Percentiles rank a stretch among this genome's conserved stretches.
These are phyloP conservation scores for Cadophora sp. DNA, from an alignment of 2,329 filamentous ascomycete genomes.

Conservation along the genomic window DNA sequence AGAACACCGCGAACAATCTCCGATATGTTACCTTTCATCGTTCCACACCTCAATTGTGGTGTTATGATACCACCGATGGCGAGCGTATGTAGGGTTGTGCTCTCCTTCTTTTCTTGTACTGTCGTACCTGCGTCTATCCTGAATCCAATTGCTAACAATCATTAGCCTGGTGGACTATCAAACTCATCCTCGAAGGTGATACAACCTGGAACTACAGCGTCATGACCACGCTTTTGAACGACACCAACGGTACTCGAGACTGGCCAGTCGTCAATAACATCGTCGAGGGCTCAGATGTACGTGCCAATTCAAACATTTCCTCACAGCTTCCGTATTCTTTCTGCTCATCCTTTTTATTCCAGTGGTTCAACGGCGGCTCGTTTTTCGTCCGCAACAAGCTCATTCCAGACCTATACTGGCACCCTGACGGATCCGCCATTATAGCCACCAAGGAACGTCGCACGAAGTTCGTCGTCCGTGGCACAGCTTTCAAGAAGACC, in stretches of 20 bases:
- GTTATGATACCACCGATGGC: constrained; percentile 1
- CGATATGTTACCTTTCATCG: constrained; percentile 7
- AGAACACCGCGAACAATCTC: not conserved
- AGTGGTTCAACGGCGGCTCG: constrained; percentile 8
- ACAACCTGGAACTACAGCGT: constrained; percentile 3
- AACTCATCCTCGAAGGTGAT: not conserved
- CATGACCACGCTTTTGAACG: not conserved
- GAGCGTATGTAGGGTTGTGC: constrained; percentile 7
- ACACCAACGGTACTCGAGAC: not conserved
- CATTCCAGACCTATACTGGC: not conserved
- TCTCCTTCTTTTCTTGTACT: not conserved
- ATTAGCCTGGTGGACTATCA: constrained; percentile 8
- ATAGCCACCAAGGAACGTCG: not conserved
- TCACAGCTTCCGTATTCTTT: no score
- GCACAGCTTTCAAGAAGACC: not conserved
- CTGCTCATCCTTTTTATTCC: no score
- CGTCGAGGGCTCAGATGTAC: not conserved
- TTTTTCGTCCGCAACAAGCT: constrained; percentile 9
- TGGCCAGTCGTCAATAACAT: constrained; percentile 1
- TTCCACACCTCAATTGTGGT: constrained; percentile 3
- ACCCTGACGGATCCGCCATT: not conserved
- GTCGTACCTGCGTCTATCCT: not conserved
- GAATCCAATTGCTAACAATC: not conserved
- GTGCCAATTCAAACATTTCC: not conserved
- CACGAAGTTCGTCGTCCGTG: constrained; percentile 4